Evolutionary conservation across 1,139 yeast species (phyloP).

Genomic region (Zhuliangozyma parablackwelliae): DNA sequence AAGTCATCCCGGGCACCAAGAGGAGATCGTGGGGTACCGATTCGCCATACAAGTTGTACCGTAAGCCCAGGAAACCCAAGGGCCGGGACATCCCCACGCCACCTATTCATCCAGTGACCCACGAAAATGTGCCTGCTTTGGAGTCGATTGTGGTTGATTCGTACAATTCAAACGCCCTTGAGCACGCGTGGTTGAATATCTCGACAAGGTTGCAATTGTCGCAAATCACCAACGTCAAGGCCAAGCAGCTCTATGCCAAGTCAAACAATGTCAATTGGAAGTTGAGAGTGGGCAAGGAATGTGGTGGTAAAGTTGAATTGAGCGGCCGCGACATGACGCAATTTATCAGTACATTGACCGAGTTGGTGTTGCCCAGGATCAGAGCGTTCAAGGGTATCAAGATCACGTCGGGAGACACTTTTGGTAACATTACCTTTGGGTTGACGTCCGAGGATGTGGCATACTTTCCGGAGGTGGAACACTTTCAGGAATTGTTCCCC

Average conservation of each 20-base stretch:
- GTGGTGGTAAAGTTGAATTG: conserved; percentile 85
- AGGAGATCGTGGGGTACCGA: conserved; percentile 82
- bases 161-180: conserved; percentile 71
- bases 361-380: conserved; percentile 87
- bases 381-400: conserved; percentile 82
- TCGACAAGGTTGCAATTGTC: conserved; percentile 80
- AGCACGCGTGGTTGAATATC: conserved; percentile 68
- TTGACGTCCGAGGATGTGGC: conserved; percentile 71
- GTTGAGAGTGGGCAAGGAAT: conserved; percentile 79
- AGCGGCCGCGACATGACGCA: conserved; percentile 82
- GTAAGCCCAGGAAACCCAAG: conserved; percentile 62
- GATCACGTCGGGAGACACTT: conserved; percentile 73
- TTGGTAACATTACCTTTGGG: conserved; percentile 86
- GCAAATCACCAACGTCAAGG: conserved; percentile 88
- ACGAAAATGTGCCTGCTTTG: conserved; percentile 68
- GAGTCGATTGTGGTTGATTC: conserved; percentile 67
- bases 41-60: conserved; percentile 85
- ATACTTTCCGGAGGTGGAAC: conserved; percentile 89
- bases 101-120: conserved; percentile 61
- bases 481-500: conserved; percentile 88
- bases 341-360: conserved; percentile 80
- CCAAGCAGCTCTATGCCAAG: conserved; percentile 67
- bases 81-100: conserved; percentile 69
- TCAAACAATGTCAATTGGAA: conserved; percentile 85
- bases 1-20: conserved; percentile 58